Percentiles rank a stretch among this genome's conserved stretches.
Evolutionary conservation across 2,329 filamentous ascomycete genomes (phyloP).

Genomic region (Simplicillium sp.): DNA sequence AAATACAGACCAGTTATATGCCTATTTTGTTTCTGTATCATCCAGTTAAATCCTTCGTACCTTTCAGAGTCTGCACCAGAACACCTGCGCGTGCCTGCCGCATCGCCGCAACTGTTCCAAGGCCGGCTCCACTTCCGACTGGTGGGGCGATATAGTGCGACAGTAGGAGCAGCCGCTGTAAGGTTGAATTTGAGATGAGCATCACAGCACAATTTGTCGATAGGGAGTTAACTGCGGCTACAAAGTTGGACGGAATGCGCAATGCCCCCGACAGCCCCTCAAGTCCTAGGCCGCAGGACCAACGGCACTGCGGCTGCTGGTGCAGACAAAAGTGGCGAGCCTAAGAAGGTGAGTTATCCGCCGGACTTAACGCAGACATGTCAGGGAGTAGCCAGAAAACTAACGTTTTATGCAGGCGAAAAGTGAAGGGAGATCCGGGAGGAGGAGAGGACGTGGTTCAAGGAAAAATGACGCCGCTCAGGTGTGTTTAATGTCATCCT

Average conservation of each 20-base stretch:
- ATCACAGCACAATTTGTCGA: too few relatives aligned
- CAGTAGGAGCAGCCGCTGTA: too few relatives aligned
- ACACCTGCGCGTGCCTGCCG: too few relatives aligned
- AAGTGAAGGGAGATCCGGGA: conserved; percentile 10
- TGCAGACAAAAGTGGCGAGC: conserved; percentile 15
- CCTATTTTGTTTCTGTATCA: too few relatives aligned
- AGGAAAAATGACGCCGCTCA: conserved; percentile 18
- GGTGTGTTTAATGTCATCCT: conserved; percentile 9
- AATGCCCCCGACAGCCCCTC: conserved; percentile 25
- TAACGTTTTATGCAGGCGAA: conserved; percentile 9
- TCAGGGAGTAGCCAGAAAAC: conserved; percentile 1
- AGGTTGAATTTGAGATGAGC: too few relatives aligned
- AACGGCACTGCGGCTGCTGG: conserved; percentile 18
- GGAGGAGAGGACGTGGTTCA: conserved; percentile 16
- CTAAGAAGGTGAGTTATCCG: conserved; percentile 3
- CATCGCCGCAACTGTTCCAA: too few relatives aligned
- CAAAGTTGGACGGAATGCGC: conserved; percentile 14
- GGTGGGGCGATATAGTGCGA: too few relatives aligned
- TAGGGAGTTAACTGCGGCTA: too few relatives aligned
- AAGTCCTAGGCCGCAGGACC: conserved; percentile 24
- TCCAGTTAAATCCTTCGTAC: too few relatives aligned
- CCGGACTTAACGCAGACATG: not conserved
- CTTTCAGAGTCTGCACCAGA: too few relatives aligned
- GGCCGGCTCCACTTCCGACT: too few relatives aligned
- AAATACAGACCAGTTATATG: too few relatives aligned